Conservation (phyloP, 768 basidiomycete species). For the Exidia glandulosa region DNA sequence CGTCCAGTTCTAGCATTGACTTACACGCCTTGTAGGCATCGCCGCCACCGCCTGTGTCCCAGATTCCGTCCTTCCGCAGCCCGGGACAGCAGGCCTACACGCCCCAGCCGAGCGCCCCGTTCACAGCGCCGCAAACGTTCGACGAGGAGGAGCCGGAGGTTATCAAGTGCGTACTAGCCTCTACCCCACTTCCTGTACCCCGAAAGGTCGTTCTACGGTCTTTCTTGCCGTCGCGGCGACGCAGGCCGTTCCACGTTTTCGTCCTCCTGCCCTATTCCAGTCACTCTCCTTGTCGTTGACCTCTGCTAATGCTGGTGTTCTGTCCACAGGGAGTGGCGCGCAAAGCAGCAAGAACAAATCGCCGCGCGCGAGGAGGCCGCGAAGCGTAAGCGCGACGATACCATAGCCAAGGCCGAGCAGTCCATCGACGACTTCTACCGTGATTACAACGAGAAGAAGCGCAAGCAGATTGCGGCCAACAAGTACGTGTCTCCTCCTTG, state of each 20-base stretch:
- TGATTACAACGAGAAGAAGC: constrained; percentile 78
- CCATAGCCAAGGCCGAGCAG: constrained; percentile 71
- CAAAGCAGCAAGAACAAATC: constrained; percentile 77
- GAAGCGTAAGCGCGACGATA: constrained; percentile 67
- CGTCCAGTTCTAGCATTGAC: too few species aligned
- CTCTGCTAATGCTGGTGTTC: not conserved
- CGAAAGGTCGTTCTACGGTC: too few species aligned
- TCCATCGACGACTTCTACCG: constrained; percentile 88
- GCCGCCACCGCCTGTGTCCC: constrained; percentile 12
- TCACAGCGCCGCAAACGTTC: constrained; percentile 38
- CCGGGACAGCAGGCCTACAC: constrained; percentile 59
- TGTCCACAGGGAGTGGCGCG: constrained; percentile 82
- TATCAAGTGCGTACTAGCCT: constrained; percentile 71
- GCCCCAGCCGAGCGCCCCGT: constrained; percentile 38
- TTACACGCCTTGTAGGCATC: constrained; percentile 23
- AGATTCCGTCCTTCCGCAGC: constrained; percentile 36
- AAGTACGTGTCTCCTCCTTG: too few species aligned
- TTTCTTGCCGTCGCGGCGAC: too few species aligned
- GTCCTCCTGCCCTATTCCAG: not conserved
- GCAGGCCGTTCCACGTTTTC: too few species aligned
- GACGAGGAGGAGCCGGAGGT: constrained; percentile 79
- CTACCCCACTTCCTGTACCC: too few species aligned
- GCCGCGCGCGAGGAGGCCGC: constrained; percentile 72
- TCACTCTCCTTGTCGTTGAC: not conserved
- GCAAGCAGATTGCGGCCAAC: constrained; percentile 85